Evolutionary conservation across 2,329 filamentous ascomycete species (phyloP).

Genomic region (Grosmannia huntii): DNA sequence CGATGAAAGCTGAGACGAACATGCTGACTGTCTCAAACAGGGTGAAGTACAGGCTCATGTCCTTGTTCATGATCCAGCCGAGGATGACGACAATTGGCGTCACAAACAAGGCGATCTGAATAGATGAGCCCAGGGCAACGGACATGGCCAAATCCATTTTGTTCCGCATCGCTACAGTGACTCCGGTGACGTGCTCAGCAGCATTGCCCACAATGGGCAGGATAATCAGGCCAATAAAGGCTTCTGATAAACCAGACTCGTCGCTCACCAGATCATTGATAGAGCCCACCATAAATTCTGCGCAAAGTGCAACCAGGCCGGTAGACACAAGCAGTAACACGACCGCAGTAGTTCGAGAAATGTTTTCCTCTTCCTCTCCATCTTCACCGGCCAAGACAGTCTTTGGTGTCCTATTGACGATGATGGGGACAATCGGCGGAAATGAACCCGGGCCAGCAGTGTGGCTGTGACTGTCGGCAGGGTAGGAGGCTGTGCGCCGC

Average conservation of each 20-base stretch:
- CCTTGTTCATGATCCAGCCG: conserved; percentile 41
- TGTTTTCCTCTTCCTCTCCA: conserved; percentile 21
- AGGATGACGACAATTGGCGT: conserved; percentile 47
- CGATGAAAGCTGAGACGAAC: conserved; percentile 57
- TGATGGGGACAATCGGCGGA: conserved; percentile 19
- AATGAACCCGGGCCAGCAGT: conserved; percentile 13
- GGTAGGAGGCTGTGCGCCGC: conserved; percentile 44
- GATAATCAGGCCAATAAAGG: conserved; percentile 48
- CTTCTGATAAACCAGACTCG: conserved; percentile 34
- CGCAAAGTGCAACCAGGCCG: conserved; percentile 43
- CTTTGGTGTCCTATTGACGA: conserved; percentile 17
- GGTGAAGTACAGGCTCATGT: conserved; percentile 58
- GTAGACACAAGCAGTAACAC: conserved; percentile 40
- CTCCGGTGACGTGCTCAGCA: conserved; percentile 49
- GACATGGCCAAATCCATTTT: conserved; percentile 51
- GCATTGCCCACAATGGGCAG: conserved; percentile 51
- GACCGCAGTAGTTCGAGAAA: conserved; percentile 30
- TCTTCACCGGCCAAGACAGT: conserved; percentile 8
- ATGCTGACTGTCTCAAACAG: conserved; percentile 64
- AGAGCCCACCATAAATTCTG: conserved; percentile 47
- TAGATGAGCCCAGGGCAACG: conserved; percentile 45
- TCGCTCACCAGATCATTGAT: conserved; percentile 42
- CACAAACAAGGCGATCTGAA: conserved; percentile 50
- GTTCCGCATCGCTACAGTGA: conserved; percentile 44
- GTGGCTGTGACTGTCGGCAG: conserved; percentile 17